Conservation (phyloP, 176 grass and related monocot species). For the Carex parvula region DNA sequence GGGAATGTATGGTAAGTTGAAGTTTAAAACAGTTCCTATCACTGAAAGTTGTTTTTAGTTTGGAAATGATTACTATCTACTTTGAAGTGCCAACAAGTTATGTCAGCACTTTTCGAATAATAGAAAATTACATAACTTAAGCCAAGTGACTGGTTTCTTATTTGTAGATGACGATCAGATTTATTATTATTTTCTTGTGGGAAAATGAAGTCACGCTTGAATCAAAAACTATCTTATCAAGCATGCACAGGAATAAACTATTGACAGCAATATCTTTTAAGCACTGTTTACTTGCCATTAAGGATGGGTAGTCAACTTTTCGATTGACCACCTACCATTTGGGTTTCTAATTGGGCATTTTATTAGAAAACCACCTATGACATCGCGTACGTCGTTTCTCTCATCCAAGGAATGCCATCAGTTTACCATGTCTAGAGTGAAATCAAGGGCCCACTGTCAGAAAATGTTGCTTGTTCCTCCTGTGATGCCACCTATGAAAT, state of each 20-base stretch:
- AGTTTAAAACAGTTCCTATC: not conserved
- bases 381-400: too few relatives aligned
- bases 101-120: not conserved
- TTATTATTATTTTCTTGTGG: not conserved
- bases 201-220: not conserved
- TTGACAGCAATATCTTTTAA: not conserved
- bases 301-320: not conserved
- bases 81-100: not conserved
- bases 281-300: not conserved
- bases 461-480: not conserved
- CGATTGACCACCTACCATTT: too few relatives aligned
- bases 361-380: not conserved
- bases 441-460: not conserved
- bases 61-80: not conserved
- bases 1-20: not conserved
- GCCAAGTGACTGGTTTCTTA: not conserved
- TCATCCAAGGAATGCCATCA: not conserved
- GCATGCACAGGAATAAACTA: not conserved
- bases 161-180: not conserved
- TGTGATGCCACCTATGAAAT: not conserved
- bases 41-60: not conserved
- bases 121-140: not conserved
- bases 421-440: not conserved
- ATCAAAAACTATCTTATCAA: not conserved
- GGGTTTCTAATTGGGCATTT: not conserved